Evolutionary conservation across 2,329 filamentous ascomycete genomes (phyloP), one percentile per base, ranked within the genome.

Genomic region (Trichoderma sp.): DNA sequence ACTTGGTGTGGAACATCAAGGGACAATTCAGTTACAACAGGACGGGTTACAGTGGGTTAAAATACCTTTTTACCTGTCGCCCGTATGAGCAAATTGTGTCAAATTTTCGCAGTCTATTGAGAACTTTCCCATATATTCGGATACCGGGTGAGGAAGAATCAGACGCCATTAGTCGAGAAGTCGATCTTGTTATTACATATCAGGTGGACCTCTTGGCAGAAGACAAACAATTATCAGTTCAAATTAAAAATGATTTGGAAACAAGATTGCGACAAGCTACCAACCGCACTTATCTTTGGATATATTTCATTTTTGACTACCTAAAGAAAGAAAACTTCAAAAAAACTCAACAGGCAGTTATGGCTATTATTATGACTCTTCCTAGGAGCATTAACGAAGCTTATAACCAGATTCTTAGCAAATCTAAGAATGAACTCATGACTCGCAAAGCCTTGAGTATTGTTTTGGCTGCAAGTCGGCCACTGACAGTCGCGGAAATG

Each of bases 101-200:
- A 0, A 37, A 72, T 28, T 79, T 81, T 28, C 18, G 60, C 1
- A 34, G 8, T 10, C 59, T 78, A 0, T 56, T 70, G 0, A n/a
- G 71, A 0, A 51, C 14, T 0, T 77, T 78, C 30, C 76, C 76
- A 5, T 68, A 73, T 26, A 76, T 81, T 54, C 76, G 66, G 11
- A 77, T 82, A 68, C 74, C 72, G 32, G 80, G 79, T 26, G 80
- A 81, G 28, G 74, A 78, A n/a, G 70, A 80, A 6, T 79, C 76
- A 2, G 75, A 78, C 24, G 68, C 43, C 0, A 82, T 81, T n/a
- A 75, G 75, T 30, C 46, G 74, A 26, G 80, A 82, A 63, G 74
- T 82, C 0, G 76, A 79, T 63, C 71, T 51, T 21, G 78, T 82
- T 5, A 79, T 82, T 30, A 66, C 59, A n/a, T n/a, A 74, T 43